phyloP scores from a whole-genome alignment of 2,329 filamentous ascomycete genomes.

The Fusarium oxysporum region DNA sequence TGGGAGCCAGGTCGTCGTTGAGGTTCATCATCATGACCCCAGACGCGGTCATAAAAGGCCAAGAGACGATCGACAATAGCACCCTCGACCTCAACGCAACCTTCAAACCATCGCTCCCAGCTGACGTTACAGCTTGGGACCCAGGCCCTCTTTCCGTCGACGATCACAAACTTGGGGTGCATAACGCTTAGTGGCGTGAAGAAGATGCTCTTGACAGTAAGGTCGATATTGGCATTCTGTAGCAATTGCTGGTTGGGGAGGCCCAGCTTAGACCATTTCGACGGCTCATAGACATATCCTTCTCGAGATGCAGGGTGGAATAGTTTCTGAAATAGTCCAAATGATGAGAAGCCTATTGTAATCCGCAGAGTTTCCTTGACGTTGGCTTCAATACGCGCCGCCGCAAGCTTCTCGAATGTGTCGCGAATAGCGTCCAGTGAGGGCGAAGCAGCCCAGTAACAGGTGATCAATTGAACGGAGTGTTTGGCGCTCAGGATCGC shows the following conservation, averaged over 20 bases:
- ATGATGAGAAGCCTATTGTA: slow-evolving; percentile 81
- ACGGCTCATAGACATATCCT: slow-evolving; percentile 71
- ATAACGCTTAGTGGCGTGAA: slow-evolving; percentile 86
- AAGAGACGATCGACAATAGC: slow-evolving; percentile 70
- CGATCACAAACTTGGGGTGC: slow-evolving; percentile 84
- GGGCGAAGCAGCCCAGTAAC: slow-evolving; percentile 80
- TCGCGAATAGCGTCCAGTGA: slow-evolving; percentile 68
- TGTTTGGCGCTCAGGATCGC: slow-evolving; percentile 69
- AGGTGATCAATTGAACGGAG: slow-evolving; percentile 82
- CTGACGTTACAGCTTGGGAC: slow-evolving; percentile 86
- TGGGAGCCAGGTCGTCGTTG: background rate
- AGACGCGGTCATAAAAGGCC: slow-evolving; percentile 76
- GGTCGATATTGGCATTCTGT: slow-evolving; percentile 69
- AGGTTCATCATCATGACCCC: slow-evolving; percentile 57
- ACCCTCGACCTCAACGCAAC: slow-evolving; percentile 75
- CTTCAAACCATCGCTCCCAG: slow-evolving; percentile 90
- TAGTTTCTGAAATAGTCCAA: slow-evolving; percentile 78
- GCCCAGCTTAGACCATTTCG: slow-evolving; percentile 72
- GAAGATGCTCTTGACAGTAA: slow-evolving; percentile 82
- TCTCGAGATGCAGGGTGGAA: slow-evolving; percentile 73
- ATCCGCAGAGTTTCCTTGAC: slow-evolving; percentile 62
- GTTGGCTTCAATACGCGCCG: slow-evolving; percentile 42
- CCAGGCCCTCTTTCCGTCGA: slow-evolving; percentile 75
- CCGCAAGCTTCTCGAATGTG: slow-evolving; percentile 70
- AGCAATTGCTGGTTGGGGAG: slow-evolving; percentile 67